Evolutionary conservation across 305 asterid species (phyloP).

Genomic region (Plantago coronopus): DNA sequence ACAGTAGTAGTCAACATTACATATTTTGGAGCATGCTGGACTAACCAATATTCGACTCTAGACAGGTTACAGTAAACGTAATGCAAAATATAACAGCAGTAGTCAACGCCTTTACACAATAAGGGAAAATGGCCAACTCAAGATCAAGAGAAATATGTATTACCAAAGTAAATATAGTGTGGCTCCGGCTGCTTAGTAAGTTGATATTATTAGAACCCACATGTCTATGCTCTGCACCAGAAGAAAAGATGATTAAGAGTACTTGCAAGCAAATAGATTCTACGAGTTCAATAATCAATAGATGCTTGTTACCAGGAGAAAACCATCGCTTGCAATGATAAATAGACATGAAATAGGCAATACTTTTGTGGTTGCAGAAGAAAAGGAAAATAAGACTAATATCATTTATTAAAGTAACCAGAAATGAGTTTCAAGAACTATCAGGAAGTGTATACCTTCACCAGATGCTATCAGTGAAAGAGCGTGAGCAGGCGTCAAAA

Average conservation of each 20-base stretch:
- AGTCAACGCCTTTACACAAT: conserved; percentile 17
- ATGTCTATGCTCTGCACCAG: conserved; percentile 73
- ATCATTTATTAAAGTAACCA: too few species aligned
- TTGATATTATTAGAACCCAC: conserved; percentile 86
- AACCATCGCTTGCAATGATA: conserved; percentile 12
- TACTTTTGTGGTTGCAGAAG: conserved; percentile 18
- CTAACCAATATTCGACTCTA: neutral
- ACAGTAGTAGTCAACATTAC: too few species aligned
- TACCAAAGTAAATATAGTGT: conserved; percentile 87
- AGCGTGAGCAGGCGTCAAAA: conserved; percentile 87
- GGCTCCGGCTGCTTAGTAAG: conserved; percentile 90
- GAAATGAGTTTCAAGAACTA: neutral
- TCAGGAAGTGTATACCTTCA: conserved; percentile 45
- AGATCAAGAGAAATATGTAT: conserved; percentile 24
- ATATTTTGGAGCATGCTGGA: too few species aligned
- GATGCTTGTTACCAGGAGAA: conserved; percentile 13
- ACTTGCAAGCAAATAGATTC: conserved; percentile 11
- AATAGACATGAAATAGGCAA: conserved; percentile 17
- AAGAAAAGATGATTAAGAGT: conserved; percentile 11
- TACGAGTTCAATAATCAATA: neutral
- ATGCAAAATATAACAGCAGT: conserved; percentile 5
- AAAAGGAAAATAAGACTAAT: neutral
- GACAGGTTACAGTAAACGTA: neutral
- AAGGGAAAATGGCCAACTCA: conserved; percentile 13
- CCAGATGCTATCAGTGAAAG: conserved; percentile 87